Percentiles rank a stretch among this genome's conserved stretches.
Evolutionary conservation across 768 basidiomycete species (phyloP).

Genomic region (Serendipita sp.): DNA sequence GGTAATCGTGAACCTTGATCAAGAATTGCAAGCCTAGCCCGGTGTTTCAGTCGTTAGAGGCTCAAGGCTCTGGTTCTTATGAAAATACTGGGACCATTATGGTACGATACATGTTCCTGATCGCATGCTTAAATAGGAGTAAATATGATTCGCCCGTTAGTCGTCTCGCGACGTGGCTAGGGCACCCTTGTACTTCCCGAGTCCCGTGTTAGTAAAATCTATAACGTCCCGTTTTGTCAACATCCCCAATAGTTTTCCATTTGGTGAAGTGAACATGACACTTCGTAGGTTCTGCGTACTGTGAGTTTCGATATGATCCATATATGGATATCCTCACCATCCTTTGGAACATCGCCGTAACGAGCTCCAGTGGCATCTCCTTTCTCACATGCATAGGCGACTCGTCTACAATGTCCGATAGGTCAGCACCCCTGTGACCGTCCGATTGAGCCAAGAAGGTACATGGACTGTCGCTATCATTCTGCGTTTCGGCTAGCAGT

Average conservation of each 20-base stretch:
- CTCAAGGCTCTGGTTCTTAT: no score
- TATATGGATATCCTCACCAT: conserved; percentile 26
- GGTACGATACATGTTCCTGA: no score
- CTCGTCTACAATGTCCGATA: conserved; percentile 26
- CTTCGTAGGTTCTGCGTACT: conserved; percentile 43
- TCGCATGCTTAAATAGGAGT: no score
- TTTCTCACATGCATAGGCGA: conserved; percentile 47
- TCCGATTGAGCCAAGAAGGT: conserved; percentile 6
- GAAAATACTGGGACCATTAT: conserved; percentile 14
- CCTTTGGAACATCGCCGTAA: conserved; percentile 62
- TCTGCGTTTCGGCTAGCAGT: conserved; percentile 13
- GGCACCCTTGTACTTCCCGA: neutral
- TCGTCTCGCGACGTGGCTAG: neutral
- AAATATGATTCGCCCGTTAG: no score
- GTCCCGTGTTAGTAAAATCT: conserved; percentile 5
- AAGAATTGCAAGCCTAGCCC: no score
- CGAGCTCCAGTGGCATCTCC: conserved; percentile 53
- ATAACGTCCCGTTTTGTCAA: conserved; percentile 56
- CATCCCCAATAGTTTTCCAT: conserved; percentile 45
- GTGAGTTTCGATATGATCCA: neutral
- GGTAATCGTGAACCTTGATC: neutral
- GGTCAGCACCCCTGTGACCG: conserved; percentile 15
- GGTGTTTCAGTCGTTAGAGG: no score
- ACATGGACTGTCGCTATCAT: conserved; percentile 13
- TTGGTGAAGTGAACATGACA: conserved; percentile 42